Evolutionary conservation across 345 rosid species (phyloP), one percentile per base, ranked within the genome.

Genomic region (Populus tremula): DNA sequence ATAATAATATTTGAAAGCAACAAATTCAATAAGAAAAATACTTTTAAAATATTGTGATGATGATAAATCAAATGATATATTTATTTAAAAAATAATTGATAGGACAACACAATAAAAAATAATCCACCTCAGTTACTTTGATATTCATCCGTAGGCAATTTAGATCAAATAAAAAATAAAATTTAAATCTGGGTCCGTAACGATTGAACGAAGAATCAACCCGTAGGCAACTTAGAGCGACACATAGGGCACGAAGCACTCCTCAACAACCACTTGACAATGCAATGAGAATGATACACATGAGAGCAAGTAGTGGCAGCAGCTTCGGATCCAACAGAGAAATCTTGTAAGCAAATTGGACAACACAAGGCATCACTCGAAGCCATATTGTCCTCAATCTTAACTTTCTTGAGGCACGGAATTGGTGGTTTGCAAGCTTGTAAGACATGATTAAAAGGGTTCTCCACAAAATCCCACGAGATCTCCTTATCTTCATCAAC

Each of bases 291-390:
- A 69, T 78, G 80, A 20, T 49, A 77, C 27, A 71, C 36, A 47
- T 77, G 75, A 18, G 10, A 49, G 59, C 75, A 70, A 3, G 50
- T 56, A 11, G 36, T 63, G 20, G 38, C 14, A 5, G 61, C 12
- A 25, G 75, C 75, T 31, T 70, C 75, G 2, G 70, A 43, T 4
- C 62, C 38, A 13, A 25, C 49, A 1, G 56, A 33, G 33, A 77
- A 63, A 3, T 71, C 80, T 17, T 77, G 70, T n/a, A 71, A 36
- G n/a, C 80, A 77, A 6, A 77, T 59, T 17, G 66, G 53, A 72
- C 47, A 62, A 0, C 67, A 62, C 67, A 4, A 29, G 31, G 13
- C 33, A 5, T 62, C 67, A 23, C 11, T 25, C 7, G 59, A 53
- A 2, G n/a, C 59, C 23, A 6, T 20, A 53, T 53, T 53, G 7